Evolutionary conservation across 2,329 filamentous ascomycete species (phyloP), one percentile per base, ranked within the genome.

Genomic region (Leptographium flavum): DNA sequence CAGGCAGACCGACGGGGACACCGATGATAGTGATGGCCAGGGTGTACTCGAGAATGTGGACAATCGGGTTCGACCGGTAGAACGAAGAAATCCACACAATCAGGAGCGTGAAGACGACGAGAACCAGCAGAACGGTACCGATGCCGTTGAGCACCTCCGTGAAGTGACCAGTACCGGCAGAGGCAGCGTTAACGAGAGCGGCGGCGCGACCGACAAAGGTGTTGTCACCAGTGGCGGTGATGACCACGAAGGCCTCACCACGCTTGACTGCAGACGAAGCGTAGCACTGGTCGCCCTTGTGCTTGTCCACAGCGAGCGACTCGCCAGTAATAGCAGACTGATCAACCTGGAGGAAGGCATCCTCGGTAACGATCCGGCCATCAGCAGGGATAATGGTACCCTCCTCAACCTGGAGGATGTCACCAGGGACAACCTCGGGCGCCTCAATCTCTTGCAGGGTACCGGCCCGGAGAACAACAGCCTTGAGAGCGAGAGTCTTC

Each of bases 301-400:
- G 81, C 73, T 92, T 93, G 67, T 93, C 86, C 54, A 92, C 86
- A 54, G 87, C 86, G 49, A 94, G 79, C 53, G 87, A 94, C 67
- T 94, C 87, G 55, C 87, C 87, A 48, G 87, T 94, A 60, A 94
- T 87, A 61, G 85, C 79, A 49, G 87, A 93, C 70, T 94, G 87
- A 64, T 94, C 87, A 52, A 94, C 82, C 67, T 94, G 87, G 50
- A 90, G 74, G 70, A 87, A 87, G 49, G 84, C 82, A 61, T 81
- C 79, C 56, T 88, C 81, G 57, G 84, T 87, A 51, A 92, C 79
- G 56, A 94, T 81, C 53, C 81, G 81, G 55, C 87, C 87, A 64
- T 94, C 87, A 54, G 87, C 87, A 52, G 87, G 84, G 55, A 94
- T 84, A 55, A 94, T 93, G 52, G 85, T 90, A 66, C 87, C 87